These are phyloP conservation scores for Aspergillus cejpii DNA, from an alignment of 2,329 filamentous ascomycete genomes.

Conservation along the genomic window DNA sequence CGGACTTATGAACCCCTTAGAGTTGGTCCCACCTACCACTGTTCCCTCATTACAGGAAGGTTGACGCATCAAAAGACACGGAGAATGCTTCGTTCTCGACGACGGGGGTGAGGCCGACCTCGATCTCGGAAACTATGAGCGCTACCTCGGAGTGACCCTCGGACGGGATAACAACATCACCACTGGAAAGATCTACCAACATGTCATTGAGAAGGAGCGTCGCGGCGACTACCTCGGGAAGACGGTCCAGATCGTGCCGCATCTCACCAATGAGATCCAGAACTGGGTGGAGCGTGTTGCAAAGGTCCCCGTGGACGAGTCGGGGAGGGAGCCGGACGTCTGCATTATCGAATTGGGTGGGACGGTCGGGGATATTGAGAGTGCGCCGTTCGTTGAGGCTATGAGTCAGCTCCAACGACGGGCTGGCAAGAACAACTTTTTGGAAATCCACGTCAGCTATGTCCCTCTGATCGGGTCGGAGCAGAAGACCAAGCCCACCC, in stretches of 20 bases:
- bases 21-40: constrained; percentile 6
- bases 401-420: constrained; percentile 69
- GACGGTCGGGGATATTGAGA: constrained; percentile 69
- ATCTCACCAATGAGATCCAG: constrained; percentile 85
- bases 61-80: constrained; percentile 43
- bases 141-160: constrained; percentile 75
- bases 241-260: constrained; percentile 82
- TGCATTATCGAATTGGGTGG: constrained; percentile 62
- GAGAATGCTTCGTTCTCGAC: constrained; percentile 81
- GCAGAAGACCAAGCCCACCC: constrained; percentile 96
- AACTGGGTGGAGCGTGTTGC: constrained; percentile 88
- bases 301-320: constrained; percentile 77
- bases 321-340: constrained; percentile 74
- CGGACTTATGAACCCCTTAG: constrained; percentile 55
- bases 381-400: constrained; percentile 80
- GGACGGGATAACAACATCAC: constrained; percentile 92
- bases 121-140: constrained; percentile 69
- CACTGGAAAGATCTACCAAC: constrained; percentile 90
- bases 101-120: constrained; percentile 74
- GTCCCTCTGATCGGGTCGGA: constrained; percentile 69
- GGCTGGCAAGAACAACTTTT: constrained; percentile 70
- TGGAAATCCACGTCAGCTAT: constrained; percentile 73
- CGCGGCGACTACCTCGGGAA: constrained; percentile 75
- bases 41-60: constrained; percentile 2
- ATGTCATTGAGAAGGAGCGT: constrained; percentile 71